Base-by-base conservation (phyloP, 2,329 filamentous ascomycete genomes). In the Drechmeria coniospora region DNA sequence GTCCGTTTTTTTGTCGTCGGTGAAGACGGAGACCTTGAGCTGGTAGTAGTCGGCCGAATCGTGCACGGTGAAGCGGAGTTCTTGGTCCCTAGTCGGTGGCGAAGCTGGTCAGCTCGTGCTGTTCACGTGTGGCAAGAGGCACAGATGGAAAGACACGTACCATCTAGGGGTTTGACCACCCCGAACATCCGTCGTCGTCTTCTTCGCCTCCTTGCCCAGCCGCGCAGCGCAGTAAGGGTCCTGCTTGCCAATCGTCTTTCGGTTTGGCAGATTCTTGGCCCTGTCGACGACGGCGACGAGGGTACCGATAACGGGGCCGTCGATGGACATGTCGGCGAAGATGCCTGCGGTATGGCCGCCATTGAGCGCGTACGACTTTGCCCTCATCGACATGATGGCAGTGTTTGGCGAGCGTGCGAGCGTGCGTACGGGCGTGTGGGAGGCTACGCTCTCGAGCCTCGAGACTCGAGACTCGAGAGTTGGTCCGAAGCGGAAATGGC, bases 191-290 rank as follows among this genome's bases (percentile, higher is more conserved):
- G 87, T 94, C 22, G 79, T 78, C 3, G 90, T 98, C 65, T 94
- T 94, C 61, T 92, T 92, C 26, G 90, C 90, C 56, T 95, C 86
- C 54, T 98, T 98, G 19, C 87, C 90, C 25, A 98, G 59, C 29
- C 90, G 68, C 18, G 84, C 86, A 21, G 90, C 90, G 55, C 86
- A 94, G 54, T 95, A 98, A 0, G 90, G 87, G 50, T 95, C 86
- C 59, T 98, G 90, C 58, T 98, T 98, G 31, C 90, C 90, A 63
- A 98, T 94, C 5, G 84, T 90, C 62, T 92, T 92, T 42, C 84
- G 64, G 57, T 98, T 98, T 27, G 90, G 90, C 41, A 98, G 60
- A 51, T 98, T 98, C 69, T 93, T 95, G 28, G 86, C 90, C 41
- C 86, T 72, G 58, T 98, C 90, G 45, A 95, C 73, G 44, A 98